phyloP scores from a whole-genome alignment of 768 basidiomycete species.

The Lactarius sanguifluus region DNA sequence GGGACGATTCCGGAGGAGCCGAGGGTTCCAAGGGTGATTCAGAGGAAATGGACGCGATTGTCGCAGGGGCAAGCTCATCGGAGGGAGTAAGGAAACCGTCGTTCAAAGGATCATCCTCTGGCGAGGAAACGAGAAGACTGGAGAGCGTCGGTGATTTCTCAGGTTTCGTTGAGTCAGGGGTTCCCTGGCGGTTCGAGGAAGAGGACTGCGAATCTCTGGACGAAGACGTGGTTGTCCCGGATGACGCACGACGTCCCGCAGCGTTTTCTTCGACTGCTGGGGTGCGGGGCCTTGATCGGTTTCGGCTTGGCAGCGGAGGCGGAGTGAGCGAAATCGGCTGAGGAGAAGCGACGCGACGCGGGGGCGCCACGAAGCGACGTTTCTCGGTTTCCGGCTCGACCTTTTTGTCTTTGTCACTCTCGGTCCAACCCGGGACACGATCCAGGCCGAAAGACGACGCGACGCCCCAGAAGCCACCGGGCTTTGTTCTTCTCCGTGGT shows the following conservation, averaged over 20 bases:
- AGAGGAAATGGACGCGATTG: constrained; percentile 19
- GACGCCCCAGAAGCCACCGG: constrained; percentile 61
- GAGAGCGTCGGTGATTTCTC: constrained; percentile 23
- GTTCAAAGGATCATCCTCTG: constrained; percentile 14
- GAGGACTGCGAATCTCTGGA: constrained; percentile 10
- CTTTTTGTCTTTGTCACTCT: constrained; percentile 42
- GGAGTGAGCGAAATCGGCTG: constrained; percentile 21
- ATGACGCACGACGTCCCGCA: not conserved
- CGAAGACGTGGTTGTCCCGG: constrained; percentile 4
- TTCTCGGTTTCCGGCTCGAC: constrained; percentile 34
- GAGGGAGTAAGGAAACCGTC: constrained; percentile 24
- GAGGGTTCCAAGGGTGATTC: constrained; percentile 28
- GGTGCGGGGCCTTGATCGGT: constrained; percentile 16
- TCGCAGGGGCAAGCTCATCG: constrained; percentile 6
- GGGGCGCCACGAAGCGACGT: constrained; percentile 29
- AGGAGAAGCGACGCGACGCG: constrained; percentile 15
- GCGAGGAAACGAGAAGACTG: constrained; percentile 20
- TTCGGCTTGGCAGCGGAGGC: constrained; percentile 28
- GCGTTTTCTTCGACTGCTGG: constrained; percentile 1
- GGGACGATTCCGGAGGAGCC: constrained; percentile 31
- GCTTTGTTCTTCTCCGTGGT: constrained; percentile 47
- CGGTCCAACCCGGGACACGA: constrained; percentile 52
- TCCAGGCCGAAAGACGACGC: constrained; percentile 55
- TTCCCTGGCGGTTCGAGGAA: not conserved
- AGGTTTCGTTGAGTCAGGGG: not conserved